These are phyloP conservation scores for Colletotrichum liaoningense DNA, from an alignment of 2,329 filamentous ascomycete genomes.

Conservation along the genomic window DNA sequence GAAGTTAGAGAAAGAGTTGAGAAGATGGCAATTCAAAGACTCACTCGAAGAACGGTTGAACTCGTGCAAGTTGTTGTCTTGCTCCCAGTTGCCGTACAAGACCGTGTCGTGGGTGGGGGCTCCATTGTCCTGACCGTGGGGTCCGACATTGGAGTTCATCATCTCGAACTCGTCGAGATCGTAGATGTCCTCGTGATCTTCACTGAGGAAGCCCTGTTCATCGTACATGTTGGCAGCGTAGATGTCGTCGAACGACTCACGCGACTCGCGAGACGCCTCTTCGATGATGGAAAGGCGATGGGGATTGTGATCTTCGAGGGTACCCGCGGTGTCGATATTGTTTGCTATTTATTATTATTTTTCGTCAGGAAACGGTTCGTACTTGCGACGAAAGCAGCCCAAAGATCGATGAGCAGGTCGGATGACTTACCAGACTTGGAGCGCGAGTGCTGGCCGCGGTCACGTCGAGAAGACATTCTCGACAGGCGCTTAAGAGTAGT, in stretches of 20 bases:
- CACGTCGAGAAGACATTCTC: neutral
- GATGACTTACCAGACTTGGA: conserved; percentile 8
- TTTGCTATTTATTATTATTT: neutral
- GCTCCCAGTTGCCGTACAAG: conserved; percentile 32
- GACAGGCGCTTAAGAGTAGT: neutral
- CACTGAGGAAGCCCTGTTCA: neutral
- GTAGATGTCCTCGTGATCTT: neutral
- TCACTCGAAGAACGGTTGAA: conserved; percentile 23
- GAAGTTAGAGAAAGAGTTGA: neutral
- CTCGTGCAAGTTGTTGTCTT: conserved; percentile 30
- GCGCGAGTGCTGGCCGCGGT: neutral
- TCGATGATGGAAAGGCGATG: conserved; percentile 33
- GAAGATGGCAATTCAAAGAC: neutral
- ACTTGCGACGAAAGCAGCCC: neutral
- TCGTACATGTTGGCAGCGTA: neutral
- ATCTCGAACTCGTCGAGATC: neutral
- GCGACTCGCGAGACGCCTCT: conserved; percentile 21
- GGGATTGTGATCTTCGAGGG: conserved; percentile 16
- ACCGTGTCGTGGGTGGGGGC: conserved; percentile 12
- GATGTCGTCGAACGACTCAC: neutral
- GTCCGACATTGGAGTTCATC: conserved; percentile 26
- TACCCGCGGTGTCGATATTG: neutral
- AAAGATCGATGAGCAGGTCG: neutral
- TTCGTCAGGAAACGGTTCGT: neutral
- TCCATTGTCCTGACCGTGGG: neutral